Evolutionary conservation across 148 eudicot species (phyloP).

Genomic region (Chenopodium formosanum): DNA sequence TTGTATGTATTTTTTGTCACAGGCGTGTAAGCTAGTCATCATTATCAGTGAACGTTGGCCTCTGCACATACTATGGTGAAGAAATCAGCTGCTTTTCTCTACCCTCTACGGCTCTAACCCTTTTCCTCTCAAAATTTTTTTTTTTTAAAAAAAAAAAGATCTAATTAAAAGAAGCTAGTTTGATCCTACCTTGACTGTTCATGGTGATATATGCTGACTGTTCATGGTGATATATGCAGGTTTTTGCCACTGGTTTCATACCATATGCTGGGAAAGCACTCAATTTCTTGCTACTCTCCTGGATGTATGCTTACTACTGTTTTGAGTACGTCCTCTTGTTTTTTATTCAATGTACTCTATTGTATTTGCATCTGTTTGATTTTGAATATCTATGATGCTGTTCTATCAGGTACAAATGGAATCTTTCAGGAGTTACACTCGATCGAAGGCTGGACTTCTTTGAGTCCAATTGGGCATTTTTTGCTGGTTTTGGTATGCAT

Average conservation of each 20-base stretch:
- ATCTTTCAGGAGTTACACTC: slow-evolving; percentile 79
- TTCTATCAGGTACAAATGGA: slow-evolving; percentile 86
- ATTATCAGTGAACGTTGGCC: neutral
- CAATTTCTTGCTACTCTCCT: slow-evolving; percentile 79
- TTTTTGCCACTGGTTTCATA: slow-evolving; percentile 66
- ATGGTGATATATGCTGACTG: slow-evolving; percentile 22
- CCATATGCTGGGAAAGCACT: slow-evolving; percentile 75
- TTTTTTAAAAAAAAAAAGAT: too few relatives aligned
- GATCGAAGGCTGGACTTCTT: slow-evolving; percentile 88
- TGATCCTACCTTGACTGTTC: neutral
- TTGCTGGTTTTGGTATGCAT: slow-evolving; percentile 86
- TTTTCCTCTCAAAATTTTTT: too few relatives aligned
- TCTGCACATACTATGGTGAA: neutral
- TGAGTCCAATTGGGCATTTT: slow-evolving; percentile 96
- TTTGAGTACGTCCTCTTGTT: slow-evolving; percentile 71
- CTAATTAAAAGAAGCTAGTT: neutral
- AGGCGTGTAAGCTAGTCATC: neutral
- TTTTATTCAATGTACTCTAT: neutral
- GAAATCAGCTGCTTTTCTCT: neutral
- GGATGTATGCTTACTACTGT: slow-evolving; percentile 99
- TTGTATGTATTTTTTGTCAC: neutral
- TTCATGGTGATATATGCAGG: slow-evolving; percentile 45
- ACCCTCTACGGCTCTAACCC: neutral
- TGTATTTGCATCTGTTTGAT: slow-evolving; percentile 16
- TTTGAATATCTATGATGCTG: slow-evolving; percentile 12